phyloP scores from a whole-genome alignment of 768 basidiomycete genomes.

The Naganishia vishniacii region DNA sequence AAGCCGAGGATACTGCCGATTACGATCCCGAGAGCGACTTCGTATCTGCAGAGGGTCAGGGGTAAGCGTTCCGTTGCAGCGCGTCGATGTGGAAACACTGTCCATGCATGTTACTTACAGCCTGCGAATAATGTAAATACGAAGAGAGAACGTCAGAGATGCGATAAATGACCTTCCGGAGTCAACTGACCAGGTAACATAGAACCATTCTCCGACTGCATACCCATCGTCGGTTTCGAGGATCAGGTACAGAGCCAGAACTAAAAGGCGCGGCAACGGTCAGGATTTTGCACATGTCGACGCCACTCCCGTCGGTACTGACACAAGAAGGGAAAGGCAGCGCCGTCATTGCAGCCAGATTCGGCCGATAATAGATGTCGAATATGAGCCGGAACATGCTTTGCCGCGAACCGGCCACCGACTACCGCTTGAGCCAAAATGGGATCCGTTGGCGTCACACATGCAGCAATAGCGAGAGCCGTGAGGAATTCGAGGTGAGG shows the following conservation, averaged over 20 bases:
- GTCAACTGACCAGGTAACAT: constrained; percentile 64
- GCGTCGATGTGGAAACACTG: too few relatives aligned
- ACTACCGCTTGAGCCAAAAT: constrained; percentile 87
- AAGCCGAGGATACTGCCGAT: constrained; percentile 73
- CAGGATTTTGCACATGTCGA: too few relatives aligned
- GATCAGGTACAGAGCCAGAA: constrained; percentile 74
- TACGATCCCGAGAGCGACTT: constrained; percentile 67
- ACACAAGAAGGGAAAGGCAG: constrained; percentile 86
- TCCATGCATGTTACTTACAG: constrained; percentile 18
- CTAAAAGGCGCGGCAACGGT: too few relatives aligned
- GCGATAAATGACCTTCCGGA: constrained; percentile 52
- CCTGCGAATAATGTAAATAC: not conserved
- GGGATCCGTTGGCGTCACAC: constrained; percentile 89
- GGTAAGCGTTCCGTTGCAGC: too few relatives aligned
- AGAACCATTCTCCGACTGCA: constrained; percentile 75
- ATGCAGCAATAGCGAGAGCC: constrained; percentile 81
- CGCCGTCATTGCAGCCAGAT: constrained; percentile 92
- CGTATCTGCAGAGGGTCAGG: constrained; percentile 54
- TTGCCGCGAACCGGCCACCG: constrained; percentile 95
- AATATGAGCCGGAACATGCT: constrained; percentile 75
- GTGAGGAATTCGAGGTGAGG: constrained; percentile 85
- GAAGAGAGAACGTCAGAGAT: constrained; percentile 8
- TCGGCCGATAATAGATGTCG: constrained; percentile 79
- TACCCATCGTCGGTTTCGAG: constrained; percentile 58
- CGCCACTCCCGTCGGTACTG: not conserved